Evolutionary conservation across 106 monocot genomes (phyloP), one percentile per base, ranked within the genome.

Genomic region (Apostasia ramifera): DNA sequence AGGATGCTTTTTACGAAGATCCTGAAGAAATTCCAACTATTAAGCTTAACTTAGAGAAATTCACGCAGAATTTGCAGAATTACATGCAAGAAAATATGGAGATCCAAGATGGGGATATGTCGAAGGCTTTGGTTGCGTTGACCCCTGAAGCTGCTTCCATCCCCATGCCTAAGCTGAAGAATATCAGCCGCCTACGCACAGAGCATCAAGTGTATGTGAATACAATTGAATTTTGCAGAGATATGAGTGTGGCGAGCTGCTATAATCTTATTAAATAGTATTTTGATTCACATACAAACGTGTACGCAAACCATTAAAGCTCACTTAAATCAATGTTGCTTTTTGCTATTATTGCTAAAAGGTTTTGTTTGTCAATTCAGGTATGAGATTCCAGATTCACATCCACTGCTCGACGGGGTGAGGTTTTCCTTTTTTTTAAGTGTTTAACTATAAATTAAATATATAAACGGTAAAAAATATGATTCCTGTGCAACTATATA

Each of bases 1-100:
- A 88, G 70, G 88, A 88, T 71, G 81, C 75, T 42, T 84, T 84
- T 68, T 84, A 73, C 56, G 74, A 88, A 44, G 88, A 84, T 60
- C 79, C 81, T 44, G 88, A 88, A 70, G 84, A 88, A 71, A 88
- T 88, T 70, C 88, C 88, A 40, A 68, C 73, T 1, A 88, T 88
- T 61, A 84, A 71, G 51, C 81, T 84, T 38, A 88, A 84, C 71
- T 66, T 79, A 8, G 77, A 88, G 69, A 79, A 76, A 51, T 81
- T 88, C 46, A 74, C 76, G 41, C 79, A 88, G 70, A 88, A 84
- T 63, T 52, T 88, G 66, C 84, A 88, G 49, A 74, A 71, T 56
- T 77, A 74, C 38, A 71, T 88, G 73, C 75, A 88, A 71, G 60
- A 68, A 53, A 81, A 76, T 44, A 68, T 71, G 74, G 83, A 76